Percentiles rank a stretch among this genome's conserved stretches.
Evolutionary conservation across 2,329 filamentous ascomycete genomes (phyloP).

Genomic region (Zarea fungicola): DNA sequence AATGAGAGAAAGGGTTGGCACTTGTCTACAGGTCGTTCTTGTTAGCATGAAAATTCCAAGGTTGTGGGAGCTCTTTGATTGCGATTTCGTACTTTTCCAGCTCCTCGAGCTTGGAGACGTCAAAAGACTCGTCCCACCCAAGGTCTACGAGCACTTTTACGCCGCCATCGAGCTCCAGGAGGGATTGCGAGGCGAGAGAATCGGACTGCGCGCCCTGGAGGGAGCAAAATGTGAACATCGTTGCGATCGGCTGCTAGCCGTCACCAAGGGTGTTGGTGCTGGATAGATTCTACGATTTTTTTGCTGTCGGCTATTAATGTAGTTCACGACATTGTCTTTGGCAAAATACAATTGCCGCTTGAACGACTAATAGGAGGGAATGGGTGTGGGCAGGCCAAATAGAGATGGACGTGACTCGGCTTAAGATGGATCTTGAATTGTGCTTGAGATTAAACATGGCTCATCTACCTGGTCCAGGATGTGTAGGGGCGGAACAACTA

Average conservation of each 20-base stretch:
- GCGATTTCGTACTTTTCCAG: conserved; percentile 70
- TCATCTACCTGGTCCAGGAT: not conserved
- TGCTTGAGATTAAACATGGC: not conserved
- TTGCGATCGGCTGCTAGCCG: conserved; percentile 14
- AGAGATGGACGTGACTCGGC: not conserved
- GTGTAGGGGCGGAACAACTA: conserved; percentile 9
- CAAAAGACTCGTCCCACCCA: conserved; percentile 92
- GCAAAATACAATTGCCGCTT: too few relatives aligned
- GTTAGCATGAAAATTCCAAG: conserved; percentile 23
- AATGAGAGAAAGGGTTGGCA: conserved; percentile 79
- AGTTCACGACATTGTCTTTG: conserved; percentile 2
- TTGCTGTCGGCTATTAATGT: not conserved
- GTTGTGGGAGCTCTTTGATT: not conserved
- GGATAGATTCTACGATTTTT: not conserved
- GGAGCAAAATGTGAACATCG: conserved; percentile 94
- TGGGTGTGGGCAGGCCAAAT: too few relatives aligned
- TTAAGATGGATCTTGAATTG: not conserved
- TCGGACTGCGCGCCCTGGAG: conserved; percentile 86
- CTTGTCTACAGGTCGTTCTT: conserved; percentile 49
- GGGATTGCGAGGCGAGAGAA: conserved; percentile 85
- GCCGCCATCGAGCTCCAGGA: conserved; percentile 92
- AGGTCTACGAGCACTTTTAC: conserved; percentile 93
- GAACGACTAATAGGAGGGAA: too few relatives aligned
- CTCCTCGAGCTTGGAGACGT: conserved; percentile 73
- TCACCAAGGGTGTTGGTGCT: not conserved